Evolutionary conservation across 2,329 filamentous ascomycete species (phyloP).

Genomic region (Verticillium alfalfae): DNA sequence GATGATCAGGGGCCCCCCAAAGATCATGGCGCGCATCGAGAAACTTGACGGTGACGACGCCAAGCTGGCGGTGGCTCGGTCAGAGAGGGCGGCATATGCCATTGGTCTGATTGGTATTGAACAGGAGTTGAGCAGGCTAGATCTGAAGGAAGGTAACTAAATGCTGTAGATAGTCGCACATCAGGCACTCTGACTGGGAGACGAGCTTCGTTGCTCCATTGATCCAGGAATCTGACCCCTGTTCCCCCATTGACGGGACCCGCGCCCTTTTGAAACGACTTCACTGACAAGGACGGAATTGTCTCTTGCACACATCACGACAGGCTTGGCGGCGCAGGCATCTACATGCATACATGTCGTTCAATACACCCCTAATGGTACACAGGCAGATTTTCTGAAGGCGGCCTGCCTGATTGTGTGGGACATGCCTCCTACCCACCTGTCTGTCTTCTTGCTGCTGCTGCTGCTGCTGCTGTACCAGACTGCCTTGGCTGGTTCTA

Average conservation of each 20-base stretch:
- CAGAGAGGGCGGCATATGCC: conserved; percentile 66
- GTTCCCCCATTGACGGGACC: background rate
- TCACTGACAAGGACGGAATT: background rate
- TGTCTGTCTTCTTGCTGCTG: background rate
- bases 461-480: background rate
- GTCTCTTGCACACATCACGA: background rate
- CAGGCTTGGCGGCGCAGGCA: background rate
- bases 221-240: background rate
- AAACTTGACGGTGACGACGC: conserved; percentile 35
- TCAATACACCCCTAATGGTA: conserved; percentile 11
- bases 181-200: background rate
- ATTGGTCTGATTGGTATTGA: conserved; percentile 76
- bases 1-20: conserved; percentile 44
- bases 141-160: conserved; percentile 37
- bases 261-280: too few species aligned
- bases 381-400: conserved; percentile 5
- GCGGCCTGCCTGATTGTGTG: background rate
- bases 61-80: conserved; percentile 53
- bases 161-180: background rate
- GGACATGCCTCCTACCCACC: too few species aligned
- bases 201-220: background rate
- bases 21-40: conserved; percentile 46
- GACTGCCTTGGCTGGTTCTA: background rate
- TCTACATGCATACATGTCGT: background rate
- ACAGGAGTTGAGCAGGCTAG: conserved; percentile 62